Percentiles rank a stretch among this genome's conserved stretches.
Conservation (phyloP, 2,329 filamentous ascomycete species). For the Monosporascus cannonballus region DNA sequence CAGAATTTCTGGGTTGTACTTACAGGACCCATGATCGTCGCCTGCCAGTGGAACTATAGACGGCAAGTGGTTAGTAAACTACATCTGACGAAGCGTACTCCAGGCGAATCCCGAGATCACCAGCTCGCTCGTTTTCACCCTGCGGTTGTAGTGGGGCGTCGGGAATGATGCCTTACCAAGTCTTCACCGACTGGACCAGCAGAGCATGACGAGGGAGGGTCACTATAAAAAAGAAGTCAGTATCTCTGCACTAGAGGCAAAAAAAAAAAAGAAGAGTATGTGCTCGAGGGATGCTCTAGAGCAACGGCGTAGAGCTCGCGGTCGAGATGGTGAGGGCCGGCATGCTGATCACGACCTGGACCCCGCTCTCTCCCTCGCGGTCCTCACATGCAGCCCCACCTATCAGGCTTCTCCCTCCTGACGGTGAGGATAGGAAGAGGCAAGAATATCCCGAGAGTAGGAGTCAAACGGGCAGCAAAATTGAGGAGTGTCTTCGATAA, state of each 20-base stretch:
- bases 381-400: not conserved
- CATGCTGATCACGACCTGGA: not conserved
- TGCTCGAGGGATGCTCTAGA: not conserved
- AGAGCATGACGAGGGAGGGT: constrained; percentile 97
- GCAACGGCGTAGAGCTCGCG: not conserved
- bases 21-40: constrained; percentile 99
- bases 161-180: constrained; percentile 63
- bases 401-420: constrained; percentile 20
- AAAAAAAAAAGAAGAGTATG: not conserved
- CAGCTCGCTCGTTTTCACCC: constrained; percentile 13
- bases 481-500: constrained; percentile 16
- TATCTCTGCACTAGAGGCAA: constrained; percentile 10
- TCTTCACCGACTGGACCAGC: constrained; percentile 96
- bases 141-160: constrained; percentile 19
- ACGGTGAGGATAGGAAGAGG: constrained; percentile 15
- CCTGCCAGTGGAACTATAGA: constrained; percentile 97
- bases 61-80: constrained; percentile 25
- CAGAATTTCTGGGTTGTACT: constrained; percentile 37
- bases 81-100: not conserved
- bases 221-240: constrained; percentile 50
- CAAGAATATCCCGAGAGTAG: constrained; percentile 8
- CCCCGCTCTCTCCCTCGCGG: not conserved
- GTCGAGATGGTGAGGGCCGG: not conserved
- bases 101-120: constrained; percentile 7
- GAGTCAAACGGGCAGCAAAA: constrained; percentile 4